A percentile compares a stretch with the other conserved stretches of the same genome.
Conservation (phyloP, 2,329 filamentous ascomycete genomes). For the Aspergillus aculeatus region DNA sequence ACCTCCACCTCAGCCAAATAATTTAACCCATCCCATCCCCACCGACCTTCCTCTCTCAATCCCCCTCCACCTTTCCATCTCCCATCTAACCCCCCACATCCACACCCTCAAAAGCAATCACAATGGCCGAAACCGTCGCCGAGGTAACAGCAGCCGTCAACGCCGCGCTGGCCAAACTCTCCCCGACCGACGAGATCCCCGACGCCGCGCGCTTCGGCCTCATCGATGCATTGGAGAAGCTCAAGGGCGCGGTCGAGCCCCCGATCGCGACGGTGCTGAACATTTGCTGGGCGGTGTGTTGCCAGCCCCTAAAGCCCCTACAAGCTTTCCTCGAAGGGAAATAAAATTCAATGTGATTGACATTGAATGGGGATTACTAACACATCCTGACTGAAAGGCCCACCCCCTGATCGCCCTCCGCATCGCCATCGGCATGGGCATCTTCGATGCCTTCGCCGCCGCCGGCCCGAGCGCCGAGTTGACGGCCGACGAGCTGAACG, state of each 20-base stretch:
- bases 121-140: too few relatives aligned
- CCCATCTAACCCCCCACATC: too few relatives aligned
- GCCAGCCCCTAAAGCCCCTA: too few relatives aligned
- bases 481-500: conserved; percentile 15
- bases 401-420: background rate
- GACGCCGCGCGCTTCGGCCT: conserved; percentile 17
- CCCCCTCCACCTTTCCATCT: too few relatives aligned
- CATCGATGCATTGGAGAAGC: conserved; percentile 8
- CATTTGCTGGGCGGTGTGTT: conserved; percentile 8
- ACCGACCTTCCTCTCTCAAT: too few relatives aligned
- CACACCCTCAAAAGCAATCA: too few relatives aligned
- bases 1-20: too few relatives aligned
- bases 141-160: conserved; percentile 1
- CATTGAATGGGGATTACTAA: too few relatives aligned
- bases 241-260: conserved; percentile 13
- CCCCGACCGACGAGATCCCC: conserved; percentile 15
- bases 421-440: conserved; percentile 20
- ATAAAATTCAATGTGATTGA: too few relatives aligned
- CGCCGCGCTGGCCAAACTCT: conserved; percentile 8
- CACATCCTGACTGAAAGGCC: too few relatives aligned
- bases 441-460: conserved; percentile 21
- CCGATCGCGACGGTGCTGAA: conserved; percentile 8
- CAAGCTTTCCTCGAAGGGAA: too few relatives aligned
- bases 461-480: conserved; percentile 2
- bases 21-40: too few relatives aligned